These are phyloP conservation scores for Solanum ahanhuiri DNA, from an alignment of 257 asterid species.

Conservation along the genomic window DNA sequence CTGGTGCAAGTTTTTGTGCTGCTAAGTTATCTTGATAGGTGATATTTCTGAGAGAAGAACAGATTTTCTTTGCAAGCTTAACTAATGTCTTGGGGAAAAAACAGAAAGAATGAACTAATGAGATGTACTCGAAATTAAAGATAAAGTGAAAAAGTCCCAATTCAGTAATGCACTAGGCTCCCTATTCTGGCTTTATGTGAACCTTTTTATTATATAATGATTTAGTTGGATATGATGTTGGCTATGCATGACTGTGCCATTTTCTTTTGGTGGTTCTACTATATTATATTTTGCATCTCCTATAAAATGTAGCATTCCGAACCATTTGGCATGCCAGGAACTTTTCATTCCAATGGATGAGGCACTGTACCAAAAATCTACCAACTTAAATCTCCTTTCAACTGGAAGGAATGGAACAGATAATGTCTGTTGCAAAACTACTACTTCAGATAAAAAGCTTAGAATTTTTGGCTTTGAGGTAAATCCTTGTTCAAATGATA, in stretches of 20 bases:
- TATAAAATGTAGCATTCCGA: neutral
- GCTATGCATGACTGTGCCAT: neutral
- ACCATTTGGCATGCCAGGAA: neutral
- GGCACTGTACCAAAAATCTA: neutral
- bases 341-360: neutral
- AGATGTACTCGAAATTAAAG: neutral
- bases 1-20: neutral
- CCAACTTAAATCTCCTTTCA: neutral
- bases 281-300: neutral
- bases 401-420: neutral
- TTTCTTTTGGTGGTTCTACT: neutral
- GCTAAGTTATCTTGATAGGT: neutral
- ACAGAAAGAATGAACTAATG: neutral
- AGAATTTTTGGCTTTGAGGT: constrained; percentile 14
- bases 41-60: neutral
- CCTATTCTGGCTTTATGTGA: neutral
- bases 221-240: neutral
- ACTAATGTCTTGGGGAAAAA: neutral
- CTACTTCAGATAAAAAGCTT: neutral
- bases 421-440: neutral
- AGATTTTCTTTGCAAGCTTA: neutral
- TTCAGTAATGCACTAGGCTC: neutral
- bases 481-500: neutral
- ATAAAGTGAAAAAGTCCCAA: neutral
- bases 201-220: neutral